These are phyloP conservation scores for Coffea eugenioides DNA, from an alignment of 257 asterid genomes.

Conservation along the genomic window DNA sequence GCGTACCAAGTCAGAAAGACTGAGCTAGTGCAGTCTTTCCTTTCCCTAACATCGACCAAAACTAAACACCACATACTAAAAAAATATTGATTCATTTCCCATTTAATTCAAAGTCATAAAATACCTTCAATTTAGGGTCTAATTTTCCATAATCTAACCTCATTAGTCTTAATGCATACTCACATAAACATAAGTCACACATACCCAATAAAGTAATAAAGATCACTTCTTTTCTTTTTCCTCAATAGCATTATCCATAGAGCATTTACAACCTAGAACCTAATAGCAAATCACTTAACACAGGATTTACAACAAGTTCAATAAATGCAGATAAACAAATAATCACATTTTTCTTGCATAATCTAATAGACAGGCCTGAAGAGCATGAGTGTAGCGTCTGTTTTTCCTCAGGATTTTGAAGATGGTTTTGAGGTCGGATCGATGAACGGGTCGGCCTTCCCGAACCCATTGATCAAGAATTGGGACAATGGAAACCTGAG, in stretches of 20 bases:
- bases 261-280: neutral
- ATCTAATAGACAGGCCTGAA: conserved; percentile 5
- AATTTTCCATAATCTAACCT: neutral
- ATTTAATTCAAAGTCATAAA: neutral
- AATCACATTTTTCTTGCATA: neutral
- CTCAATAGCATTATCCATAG: neutral
- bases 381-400: conserved; percentile 21
- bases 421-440: neutral
- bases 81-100: neutral
- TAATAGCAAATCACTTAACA: neutral
- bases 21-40: neutral
- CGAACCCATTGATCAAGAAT: conserved; percentile 20
- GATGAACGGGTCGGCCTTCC: conserved; percentile 7
- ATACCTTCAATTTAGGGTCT: neutral
- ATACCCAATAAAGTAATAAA: neutral
- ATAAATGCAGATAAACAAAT: neutral
- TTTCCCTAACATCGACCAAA: too few relatives aligned
- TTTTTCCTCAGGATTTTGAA: conserved; percentile 11
- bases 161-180: neutral
- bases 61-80: neutral
- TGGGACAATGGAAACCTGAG: conserved; percentile 15
- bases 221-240: neutral
- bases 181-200: neutral
- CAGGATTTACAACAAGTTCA: neutral
- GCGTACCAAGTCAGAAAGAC: too few relatives aligned